Evolutionary conservation across 2,329 filamentous ascomycete genomes (phyloP).

Genomic region (Trichoderma semiorbis): DNA sequence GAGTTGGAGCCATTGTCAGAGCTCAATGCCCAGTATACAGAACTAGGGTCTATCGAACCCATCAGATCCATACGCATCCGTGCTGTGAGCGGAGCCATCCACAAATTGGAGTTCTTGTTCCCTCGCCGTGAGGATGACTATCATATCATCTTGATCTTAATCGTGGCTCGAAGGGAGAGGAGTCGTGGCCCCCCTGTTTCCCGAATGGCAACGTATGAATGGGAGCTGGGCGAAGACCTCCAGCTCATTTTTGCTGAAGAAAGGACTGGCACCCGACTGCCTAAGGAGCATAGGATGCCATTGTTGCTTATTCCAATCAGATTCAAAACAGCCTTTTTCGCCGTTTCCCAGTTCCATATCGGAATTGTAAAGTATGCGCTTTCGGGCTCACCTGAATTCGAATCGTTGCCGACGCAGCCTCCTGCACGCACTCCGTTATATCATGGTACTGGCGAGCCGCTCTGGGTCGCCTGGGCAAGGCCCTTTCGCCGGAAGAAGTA

Average conservation of each 20-base stretch:
- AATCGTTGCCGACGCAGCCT: slow-evolving; percentile 40
- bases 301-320: slow-evolving; percentile 69
- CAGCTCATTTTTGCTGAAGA: slow-evolving; percentile 43
- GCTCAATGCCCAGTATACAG: slow-evolving; percentile 49
- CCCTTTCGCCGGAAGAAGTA: slow-evolving; percentile 65
- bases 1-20: slow-evolving; percentile 57
- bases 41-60: slow-evolving; percentile 49
- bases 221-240: slow-evolving; percentile 52
- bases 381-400: slow-evolving; percentile 47
- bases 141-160: slow-evolving; percentile 73
- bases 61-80: slow-evolving; percentile 49
- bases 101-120: slow-evolving; percentile 83
- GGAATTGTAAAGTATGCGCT: slow-evolving; percentile 54
- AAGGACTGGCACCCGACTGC: slow-evolving; percentile 48
- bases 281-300: slow-evolving; percentile 55
- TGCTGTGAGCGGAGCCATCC: slow-evolving; percentile 66
- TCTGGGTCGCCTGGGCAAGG: slow-evolving; percentile 84
- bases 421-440: slow-evolving; percentile 43
- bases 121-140: slow-evolving; percentile 63
- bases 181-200: slow-evolving; percentile 33
- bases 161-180: slow-evolving; percentile 46
- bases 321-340: slow-evolving; percentile 66
- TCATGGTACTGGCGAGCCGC: slow-evolving; percentile 47
- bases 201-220: slow-evolving; percentile 57
- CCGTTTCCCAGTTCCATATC: slow-evolving; percentile 60